Conservation (phyloP, 2,329 filamentous ascomycete genomes). For the Fusarium dlaminii region DNA sequence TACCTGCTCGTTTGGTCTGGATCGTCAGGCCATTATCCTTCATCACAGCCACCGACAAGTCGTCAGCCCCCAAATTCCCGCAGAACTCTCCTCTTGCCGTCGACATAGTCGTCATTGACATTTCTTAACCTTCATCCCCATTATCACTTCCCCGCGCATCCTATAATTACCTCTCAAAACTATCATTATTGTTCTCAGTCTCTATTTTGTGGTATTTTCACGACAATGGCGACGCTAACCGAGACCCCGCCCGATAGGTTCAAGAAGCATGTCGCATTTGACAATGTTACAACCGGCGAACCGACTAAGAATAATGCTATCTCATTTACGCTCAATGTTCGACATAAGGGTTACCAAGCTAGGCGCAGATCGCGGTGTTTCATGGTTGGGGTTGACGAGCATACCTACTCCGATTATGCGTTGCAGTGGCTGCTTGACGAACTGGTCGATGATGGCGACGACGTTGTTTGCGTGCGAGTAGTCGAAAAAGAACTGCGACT, state of each 20-base stretch:
- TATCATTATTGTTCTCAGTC: conserved; percentile 6
- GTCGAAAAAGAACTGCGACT: conserved; percentile 83
- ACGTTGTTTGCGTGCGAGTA: conserved; percentile 89
- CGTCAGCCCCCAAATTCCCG: conserved; percentile 42
- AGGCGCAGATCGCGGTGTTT: conserved; percentile 86
- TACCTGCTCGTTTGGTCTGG: conserved; percentile 32
- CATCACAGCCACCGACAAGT: conserved; percentile 38
- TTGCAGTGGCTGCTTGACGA: conserved; percentile 93
- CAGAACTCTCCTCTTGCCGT: conserved; percentile 20
- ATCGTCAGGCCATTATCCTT: conserved; percentile 43
- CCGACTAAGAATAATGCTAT: conserved; percentile 67
- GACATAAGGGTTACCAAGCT: conserved; percentile 86
- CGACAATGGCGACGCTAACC: conserved; percentile 57
- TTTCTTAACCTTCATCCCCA: not conserved
- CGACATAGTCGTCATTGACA: conserved; percentile 23
- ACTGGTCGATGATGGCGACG: conserved; percentile 91
- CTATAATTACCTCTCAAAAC: not conserved
- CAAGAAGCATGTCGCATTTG: conserved; percentile 68
- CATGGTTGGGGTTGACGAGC: conserved; percentile 89
- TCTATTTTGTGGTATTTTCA: conserved; percentile 22
- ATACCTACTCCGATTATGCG: conserved; percentile 91
- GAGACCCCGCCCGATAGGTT: conserved; percentile 59
- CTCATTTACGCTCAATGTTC: conserved; percentile 84
- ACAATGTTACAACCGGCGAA: conserved; percentile 67
- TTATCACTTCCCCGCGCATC: not conserved